Evolutionary conservation across 208 protist genomes (phyloP).

Genomic region (Vickermania ingenoplastis): DNA sequence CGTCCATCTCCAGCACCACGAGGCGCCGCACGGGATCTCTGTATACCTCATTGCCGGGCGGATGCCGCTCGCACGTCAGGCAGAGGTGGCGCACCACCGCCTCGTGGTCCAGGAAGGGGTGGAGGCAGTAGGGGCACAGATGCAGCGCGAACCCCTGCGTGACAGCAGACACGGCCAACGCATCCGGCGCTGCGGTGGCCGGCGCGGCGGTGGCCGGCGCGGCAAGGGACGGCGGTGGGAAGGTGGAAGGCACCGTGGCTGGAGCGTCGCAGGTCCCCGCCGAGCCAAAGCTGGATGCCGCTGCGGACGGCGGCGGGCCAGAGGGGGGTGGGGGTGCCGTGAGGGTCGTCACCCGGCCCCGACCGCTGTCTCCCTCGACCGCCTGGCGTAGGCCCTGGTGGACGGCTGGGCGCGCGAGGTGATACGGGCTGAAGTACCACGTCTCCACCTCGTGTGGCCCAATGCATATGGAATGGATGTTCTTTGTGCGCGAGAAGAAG

Average conservation of each 20-base stretch:
- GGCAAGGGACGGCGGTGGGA: neutral
- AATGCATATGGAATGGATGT: conserved; percentile 95
- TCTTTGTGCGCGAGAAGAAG: conserved; percentile 92
- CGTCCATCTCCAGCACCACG: conserved; percentile 96
- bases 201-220: no score
- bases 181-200: neutral
- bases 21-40: conserved; percentile 76
- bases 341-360: neutral
- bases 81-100: conserved; percentile 74
- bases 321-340: no score
- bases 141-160: conserved; percentile 67
- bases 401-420: conserved; percentile 66
- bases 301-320: no score
- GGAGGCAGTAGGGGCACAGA: conserved; percentile 97
- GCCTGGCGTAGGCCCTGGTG: conserved; percentile 39
- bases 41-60: conserved; percentile 86
- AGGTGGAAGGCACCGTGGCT: neutral
- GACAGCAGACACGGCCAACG: neutral
- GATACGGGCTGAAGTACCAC: conserved; percentile 98
- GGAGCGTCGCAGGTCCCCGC: no score
- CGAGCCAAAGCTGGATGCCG: no score
- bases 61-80: conserved; percentile 82
- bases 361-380: conserved; percentile 32
- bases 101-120: conserved; percentile 88
- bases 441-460: conserved; percentile 93